Base-by-base conservation (phyloP, 768 basidiomycete genomes). In the Auriscalpium microsporum region DNA sequence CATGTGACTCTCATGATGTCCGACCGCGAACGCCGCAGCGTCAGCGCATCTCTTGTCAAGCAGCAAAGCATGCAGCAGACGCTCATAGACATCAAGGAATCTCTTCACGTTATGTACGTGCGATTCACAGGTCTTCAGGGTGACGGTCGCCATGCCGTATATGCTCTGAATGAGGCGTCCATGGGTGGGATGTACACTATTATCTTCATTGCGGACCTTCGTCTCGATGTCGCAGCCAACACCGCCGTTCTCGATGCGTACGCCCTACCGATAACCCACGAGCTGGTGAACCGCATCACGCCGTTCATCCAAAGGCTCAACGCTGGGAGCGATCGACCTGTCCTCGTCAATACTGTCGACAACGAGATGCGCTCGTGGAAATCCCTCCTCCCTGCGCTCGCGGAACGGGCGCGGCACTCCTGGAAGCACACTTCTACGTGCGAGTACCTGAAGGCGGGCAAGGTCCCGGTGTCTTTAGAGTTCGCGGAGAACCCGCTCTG, bases 381-480 rank as follows among this genome's bases (percentile, higher is more conserved):
- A 47, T 69, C 75, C 55, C 71, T 82, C 23, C 63, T 83, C 2
- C 80, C 81, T 5, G 68, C 69, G 10, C 58, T 79, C 40, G 73
- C 72, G 3, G 83, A 83, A 62, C 75, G 80, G 40, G 80, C 80
- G 56, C 74, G 79, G 28, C 71, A 67, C 21, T 49, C 50, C 0
- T 83, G 82, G 82, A 62, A 64, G 10, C 83, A 84, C 61, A 60
- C 55, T 10, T 37, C 63, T 3, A 64, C 64, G n/a, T 84, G 83
- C 68, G 77, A 78, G 63, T 84, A 82, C 62, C n/a, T 59, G 16
- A 16, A 19, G 11, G 17, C 58, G 50, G 38, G 69, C 54, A 48
- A 58, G 4, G 66, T 78, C 19, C 79, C 80, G 0, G 64, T 76
- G 3, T 66, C 68, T 36, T 60, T 62, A 10, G 72, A 75, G 36